A percentile compares a stretch with the other conserved stretches of the same genome.
phyloP scores from a whole-genome alignment of 257 asterid genomes.

The Cynanchum wilfordii region DNA sequence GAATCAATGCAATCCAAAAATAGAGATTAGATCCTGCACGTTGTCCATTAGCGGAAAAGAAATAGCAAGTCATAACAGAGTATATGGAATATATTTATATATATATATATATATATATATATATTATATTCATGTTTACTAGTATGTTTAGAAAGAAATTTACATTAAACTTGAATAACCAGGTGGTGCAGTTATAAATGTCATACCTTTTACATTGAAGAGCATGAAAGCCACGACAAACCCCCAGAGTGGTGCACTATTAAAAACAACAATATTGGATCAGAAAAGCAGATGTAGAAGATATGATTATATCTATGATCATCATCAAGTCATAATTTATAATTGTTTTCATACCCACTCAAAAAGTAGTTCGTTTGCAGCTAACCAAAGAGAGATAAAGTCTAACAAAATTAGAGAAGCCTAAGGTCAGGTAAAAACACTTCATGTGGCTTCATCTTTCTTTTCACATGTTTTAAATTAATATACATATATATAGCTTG shows the following conservation, averaged over 20 bases:
- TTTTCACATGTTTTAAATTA: neutral
- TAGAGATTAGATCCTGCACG: slow-evolving; percentile 94
- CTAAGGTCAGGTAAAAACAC: neutral
- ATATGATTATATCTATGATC: neutral
- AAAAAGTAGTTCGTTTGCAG: neutral
- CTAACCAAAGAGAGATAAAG: neutral
- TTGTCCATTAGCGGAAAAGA: neutral
- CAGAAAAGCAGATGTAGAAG: slow-evolving; percentile 12
- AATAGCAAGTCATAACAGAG: neutral
- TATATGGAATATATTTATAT: too few species aligned
- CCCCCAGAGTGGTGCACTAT: slow-evolving; percentile 97
- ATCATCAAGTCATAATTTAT: neutral
- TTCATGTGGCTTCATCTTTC: neutral
- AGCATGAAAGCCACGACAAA: slow-evolving; percentile 95
- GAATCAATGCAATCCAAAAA: slow-evolving; percentile 97
- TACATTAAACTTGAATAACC: neutral
- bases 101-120: too few species aligned
- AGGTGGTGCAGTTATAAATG: slow-evolving; percentile 8
- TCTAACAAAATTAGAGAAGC: neutral
- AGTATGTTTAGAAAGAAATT: neutral
- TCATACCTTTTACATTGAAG: slow-evolving; percentile 72
- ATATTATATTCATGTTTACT: too few species aligned
- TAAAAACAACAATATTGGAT: slow-evolving; percentile 23
- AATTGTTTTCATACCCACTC: neutral
- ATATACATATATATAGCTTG: neutral